These are phyloP conservation scores for Cordyceps javanica DNA, from an alignment of 2,329 filamentous ascomycete species.

Conservation along the genomic window DNA sequence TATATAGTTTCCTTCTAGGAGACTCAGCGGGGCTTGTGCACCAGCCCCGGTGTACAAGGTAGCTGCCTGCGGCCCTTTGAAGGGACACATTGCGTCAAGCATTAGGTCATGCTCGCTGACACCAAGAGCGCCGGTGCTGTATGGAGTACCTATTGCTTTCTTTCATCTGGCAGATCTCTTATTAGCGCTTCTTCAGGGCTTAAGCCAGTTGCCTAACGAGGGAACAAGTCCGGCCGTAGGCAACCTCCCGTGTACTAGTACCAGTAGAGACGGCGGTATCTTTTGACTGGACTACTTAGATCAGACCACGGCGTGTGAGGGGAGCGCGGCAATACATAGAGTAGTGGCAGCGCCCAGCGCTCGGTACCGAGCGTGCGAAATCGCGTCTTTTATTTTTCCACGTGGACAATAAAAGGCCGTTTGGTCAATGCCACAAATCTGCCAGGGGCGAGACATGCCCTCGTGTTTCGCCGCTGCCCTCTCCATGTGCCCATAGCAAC, in stretches of 20 bases:
- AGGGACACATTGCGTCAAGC: background rate
- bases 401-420: too few relatives aligned
- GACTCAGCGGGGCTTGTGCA: background rate
- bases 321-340: too few relatives aligned
- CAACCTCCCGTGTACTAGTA: background rate
- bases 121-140: background rate
- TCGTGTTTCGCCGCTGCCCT: background rate
- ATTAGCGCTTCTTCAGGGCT: background rate
- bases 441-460: slow-evolving; percentile 4
- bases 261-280: background rate
- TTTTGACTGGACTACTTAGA: background rate
- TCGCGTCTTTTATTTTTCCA: background rate
- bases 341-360: too few relatives aligned
- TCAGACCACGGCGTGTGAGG: slow-evolving; percentile 1
- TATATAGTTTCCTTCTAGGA: background rate
- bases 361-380: background rate
- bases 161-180: background rate
- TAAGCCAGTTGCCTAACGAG: background rate
- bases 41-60: background rate
- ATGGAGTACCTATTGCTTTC: background rate
- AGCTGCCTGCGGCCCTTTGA: background rate
- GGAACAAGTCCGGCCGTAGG: background rate
- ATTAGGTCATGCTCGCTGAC: background rate
- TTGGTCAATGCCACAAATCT: background rate
- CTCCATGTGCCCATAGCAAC: slow-evolving; percentile 13